phyloP scores from a whole-genome alignment of 345 rosid species.

The Balakata baccata region DNA sequence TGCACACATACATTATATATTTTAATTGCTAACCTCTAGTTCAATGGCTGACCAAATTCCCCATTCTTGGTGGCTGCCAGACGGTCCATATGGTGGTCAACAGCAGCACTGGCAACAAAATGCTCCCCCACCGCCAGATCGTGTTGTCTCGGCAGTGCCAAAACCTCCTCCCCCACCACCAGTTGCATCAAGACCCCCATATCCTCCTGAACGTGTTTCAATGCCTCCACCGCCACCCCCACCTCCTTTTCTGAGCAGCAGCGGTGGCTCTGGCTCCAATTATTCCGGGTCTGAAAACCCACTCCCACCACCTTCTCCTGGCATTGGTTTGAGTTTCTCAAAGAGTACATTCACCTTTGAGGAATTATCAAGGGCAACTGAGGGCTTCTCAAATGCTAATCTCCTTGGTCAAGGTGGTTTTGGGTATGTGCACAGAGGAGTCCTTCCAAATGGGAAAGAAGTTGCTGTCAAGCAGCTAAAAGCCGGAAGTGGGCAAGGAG shows the following conservation, averaged over 20 bases:
- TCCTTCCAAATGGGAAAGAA: conserved; percentile 32
- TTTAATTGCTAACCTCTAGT: neutral
- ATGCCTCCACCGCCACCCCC: conserved; percentile 26
- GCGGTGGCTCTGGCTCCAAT: conserved; percentile 61
- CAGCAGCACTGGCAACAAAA: conserved; percentile 67
- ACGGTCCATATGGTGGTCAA: conserved; percentile 38
- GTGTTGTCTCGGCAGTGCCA: conserved; percentile 11
- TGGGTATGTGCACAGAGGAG: conserved; percentile 33
- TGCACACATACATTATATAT: too few relatives aligned
- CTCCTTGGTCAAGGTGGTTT: conserved; percentile 36
- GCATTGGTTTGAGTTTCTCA: conserved; percentile 52
- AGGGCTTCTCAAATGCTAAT: conserved; percentile 31
- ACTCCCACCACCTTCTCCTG: conserved; percentile 60
- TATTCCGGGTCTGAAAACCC: conserved; percentile 54
- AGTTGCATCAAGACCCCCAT: conserved; percentile 22
- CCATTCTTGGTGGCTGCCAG: conserved; percentile 33
- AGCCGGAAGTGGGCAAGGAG: conserved; percentile 35
- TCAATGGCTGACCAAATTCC: conserved; percentile 11
- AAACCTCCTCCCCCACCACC: conserved; percentile 24
- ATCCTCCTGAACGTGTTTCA: conserved; percentile 15
- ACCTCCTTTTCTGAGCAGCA: conserved; percentile 43
- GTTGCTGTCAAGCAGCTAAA: conserved; percentile 27
- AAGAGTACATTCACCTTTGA: conserved; percentile 43
- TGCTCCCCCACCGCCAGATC: conserved; percentile 44
- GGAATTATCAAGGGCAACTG: conserved; percentile 30